Base-by-base conservation (phyloP, 2,329 filamentous ascomycete species). In the Diaporthe caulivora region DNA sequence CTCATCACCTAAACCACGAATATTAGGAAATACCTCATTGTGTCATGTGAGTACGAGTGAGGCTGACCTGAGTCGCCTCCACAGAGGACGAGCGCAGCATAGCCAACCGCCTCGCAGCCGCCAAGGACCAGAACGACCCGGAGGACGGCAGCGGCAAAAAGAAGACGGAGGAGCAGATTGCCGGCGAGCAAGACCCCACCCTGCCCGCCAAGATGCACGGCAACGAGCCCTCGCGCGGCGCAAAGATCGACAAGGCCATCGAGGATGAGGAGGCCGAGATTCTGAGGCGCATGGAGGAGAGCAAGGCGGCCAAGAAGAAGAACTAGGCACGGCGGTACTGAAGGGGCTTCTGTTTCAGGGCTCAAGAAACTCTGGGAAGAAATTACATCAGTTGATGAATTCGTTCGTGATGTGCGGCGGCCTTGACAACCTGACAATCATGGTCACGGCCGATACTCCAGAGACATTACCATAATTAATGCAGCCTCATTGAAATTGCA, bases 151-250 rank as follows among this genome's bases (percentile, higher is more conserved):
- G 74, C 71, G 74, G 74, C 68, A 75, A 81, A 29, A 77, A 78
- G 65, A 79, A 81, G 26, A 78, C 77, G 2, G 78, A 80, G 58
- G 78, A 80, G 21, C 72, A 75, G n/a, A 77, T 79, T 58, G 79
- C 79, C 21, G 78, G 72, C 54, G 78, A 77, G 70, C 75, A 72
- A 1, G 74, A 76, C 54, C 71, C 74, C 9, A 75, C 74, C 29
- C 67, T 73, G 0, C 74, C 74, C 2, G 93, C 92, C 70, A 88
- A 83, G 77, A 80, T 87, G 76, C 92, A 95, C 80, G 92, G 92
- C 74, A 95, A 95, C 80, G 87, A 94, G 83, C 93, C 93, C 2
- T 93, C 90, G 21, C 89, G 86, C 79, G 93, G 93, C n/a, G 93
- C 93, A 29, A 89, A 93, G 86, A 87, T 94, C 72, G 93, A 95